Conservation (phyloP, 75 land plant genomes). For the Pinus albicaulis region DNA sequence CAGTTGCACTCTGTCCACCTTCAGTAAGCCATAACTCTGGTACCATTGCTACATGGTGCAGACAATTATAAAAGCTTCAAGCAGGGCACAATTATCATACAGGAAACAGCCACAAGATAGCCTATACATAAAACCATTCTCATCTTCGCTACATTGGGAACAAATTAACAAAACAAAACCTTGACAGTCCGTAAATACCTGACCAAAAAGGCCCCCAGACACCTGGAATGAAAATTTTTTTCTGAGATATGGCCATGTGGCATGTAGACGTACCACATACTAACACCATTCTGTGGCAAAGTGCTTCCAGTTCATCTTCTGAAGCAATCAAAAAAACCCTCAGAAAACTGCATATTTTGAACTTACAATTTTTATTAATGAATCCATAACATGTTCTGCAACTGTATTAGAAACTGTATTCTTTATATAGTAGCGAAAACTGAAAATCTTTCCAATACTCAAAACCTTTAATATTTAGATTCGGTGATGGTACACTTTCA, state of each 20-base stretch:
- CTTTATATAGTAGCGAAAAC: background rate
- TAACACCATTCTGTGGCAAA: constrained; percentile 83
- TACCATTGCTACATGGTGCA: constrained; percentile 71
- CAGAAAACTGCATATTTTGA: constrained; percentile 2
- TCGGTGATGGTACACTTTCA: constrained; percentile 62
- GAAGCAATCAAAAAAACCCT: constrained; percentile 9
- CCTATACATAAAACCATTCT: background rate
- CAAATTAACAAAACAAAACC: background rate
- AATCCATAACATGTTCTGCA: constrained; percentile 1
- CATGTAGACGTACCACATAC: constrained; percentile 99
- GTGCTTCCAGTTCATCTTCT: constrained; percentile 47
- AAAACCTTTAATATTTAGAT: constrained; percentile 33
- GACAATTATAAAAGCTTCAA: background rate
- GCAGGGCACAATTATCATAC: constrained; percentile 3
- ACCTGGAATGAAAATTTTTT: constrained; percentile 90
- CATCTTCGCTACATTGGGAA: background rate
- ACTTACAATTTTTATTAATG: background rate
- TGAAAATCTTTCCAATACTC: background rate
- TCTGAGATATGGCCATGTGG: constrained; percentile 86
- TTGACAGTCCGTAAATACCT: constrained; percentile 40
- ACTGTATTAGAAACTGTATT: background rate
- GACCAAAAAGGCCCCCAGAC: constrained; percentile 99
- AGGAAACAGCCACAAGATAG: background rate
- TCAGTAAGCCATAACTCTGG: constrained; percentile 98
- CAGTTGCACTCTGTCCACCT: constrained; percentile 99